These are phyloP conservation scores for Colletotrichum zoysiae DNA, from an alignment of 2,329 filamentous ascomycete genomes.

Conservation along the genomic window DNA sequence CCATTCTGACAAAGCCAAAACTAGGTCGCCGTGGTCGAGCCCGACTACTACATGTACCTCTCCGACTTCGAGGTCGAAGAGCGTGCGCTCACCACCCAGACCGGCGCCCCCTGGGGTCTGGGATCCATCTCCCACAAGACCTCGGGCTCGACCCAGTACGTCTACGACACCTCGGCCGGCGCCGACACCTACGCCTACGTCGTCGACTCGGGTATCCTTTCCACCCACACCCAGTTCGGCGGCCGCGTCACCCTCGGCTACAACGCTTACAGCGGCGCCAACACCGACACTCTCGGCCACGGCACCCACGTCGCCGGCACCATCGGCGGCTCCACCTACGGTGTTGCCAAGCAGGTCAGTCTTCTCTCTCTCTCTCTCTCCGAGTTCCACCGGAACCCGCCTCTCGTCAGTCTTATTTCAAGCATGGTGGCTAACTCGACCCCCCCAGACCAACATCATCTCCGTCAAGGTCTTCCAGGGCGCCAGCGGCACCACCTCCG, in stretches of 20 bases:
- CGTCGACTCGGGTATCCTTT: slow-evolving; percentile 67
- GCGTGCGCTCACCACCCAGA: slow-evolving; percentile 49
- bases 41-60: slow-evolving; percentile 47
- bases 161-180: slow-evolving; percentile 58
- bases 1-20: not conserved
- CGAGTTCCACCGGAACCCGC: too few relatives aligned
- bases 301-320: slow-evolving; percentile 63
- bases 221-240: slow-evolving; percentile 59
- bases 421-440: not conserved
- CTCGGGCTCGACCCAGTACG: slow-evolving; percentile 52
- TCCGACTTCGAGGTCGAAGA: slow-evolving; percentile 45
- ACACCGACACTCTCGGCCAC: slow-evolving; percentile 57
- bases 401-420: not conserved
- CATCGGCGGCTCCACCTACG: slow-evolving; percentile 58
- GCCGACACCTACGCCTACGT: slow-evolving; percentile 62
- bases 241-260: slow-evolving; percentile 56
- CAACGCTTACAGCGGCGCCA: slow-evolving; percentile 51
- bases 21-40: slow-evolving; percentile 52
- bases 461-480: slow-evolving; percentile 61
- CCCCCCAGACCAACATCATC: slow-evolving; percentile 50
- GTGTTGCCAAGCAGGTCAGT: slow-evolving; percentile 57
- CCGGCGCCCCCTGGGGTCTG: slow-evolving; percentile 58
- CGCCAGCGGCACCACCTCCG: slow-evolving; percentile 46
- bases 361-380: not conserved
- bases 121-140: slow-evolving; percentile 58